Evolutionary conservation across 176 grass and related monocot genomes (phyloP), one percentile per base, ranked within the genome.

Genomic region (Phyllostachys edulis): DNA sequence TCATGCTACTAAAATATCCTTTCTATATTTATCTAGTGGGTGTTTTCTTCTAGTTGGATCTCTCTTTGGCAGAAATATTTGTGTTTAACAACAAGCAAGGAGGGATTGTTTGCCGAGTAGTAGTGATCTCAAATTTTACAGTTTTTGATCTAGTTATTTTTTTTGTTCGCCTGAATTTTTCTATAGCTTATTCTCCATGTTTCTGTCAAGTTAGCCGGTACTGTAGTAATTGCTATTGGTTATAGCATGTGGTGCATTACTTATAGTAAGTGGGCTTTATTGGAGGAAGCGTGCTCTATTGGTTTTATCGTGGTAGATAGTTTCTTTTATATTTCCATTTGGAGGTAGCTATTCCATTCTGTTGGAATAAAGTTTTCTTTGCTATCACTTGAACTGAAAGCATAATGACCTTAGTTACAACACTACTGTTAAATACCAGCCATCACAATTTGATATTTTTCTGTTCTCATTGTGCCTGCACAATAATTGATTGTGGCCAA

Each of bases 401-500:
- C 21, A 63, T 20, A 78, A 36, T 51, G 14, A 37, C 44, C 34
- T 72, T 83, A 63, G 36, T 69, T n/a, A 18, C 10, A 37, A 54
- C 13, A 29, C 6, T 42, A 41, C 7, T 73, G 79, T 60, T 39
- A 65, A 29, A 32, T 24, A 38, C 16, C 52, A 49, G 4, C 1
- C 0, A 17, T 23, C 34, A 66, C 1, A 78, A 71, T 64, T 64
- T 51, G 1, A 6, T 23, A 44, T 6, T 41, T 69, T 32, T 54
- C 50, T 63, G 20, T 59, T 84, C 63, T 52, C 11, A n/a, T 4
- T 66, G 17, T 79, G 55, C n/a, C 66, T 73, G 37, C 34, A 46
- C 34, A 82, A 51, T 79, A 67, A 82, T 63, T 83, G 18, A 74
- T 83, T 42, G 36, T 67, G n/a, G 34, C 40, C 29, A 67, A 67